These are phyloP conservation scores for Phytophthora sp. DNA, from an alignment of 352 stramenopile genomes.

Conservation along the genomic window DNA sequence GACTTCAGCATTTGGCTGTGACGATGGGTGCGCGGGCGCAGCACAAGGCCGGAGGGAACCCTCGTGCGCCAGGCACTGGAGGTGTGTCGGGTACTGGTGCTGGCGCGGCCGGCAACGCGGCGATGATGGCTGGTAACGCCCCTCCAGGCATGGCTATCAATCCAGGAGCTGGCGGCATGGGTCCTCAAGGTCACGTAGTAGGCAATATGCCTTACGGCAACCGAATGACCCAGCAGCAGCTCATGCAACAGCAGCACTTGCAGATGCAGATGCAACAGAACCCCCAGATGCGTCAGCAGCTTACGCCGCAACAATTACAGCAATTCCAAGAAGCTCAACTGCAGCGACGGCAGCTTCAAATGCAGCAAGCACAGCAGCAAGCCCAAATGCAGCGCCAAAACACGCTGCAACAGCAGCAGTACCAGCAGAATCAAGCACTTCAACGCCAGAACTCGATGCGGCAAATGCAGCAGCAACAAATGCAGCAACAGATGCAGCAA, in stretches of 20 bases:
- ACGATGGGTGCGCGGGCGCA: constrained; percentile 87
- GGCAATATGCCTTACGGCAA: constrained; percentile 77
- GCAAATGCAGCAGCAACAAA: constrained; percentile 68
- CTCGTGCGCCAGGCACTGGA: constrained; percentile 45
- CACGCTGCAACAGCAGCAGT: constrained; percentile 62
- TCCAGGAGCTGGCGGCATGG: constrained; percentile 56
- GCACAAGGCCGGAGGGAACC: constrained; percentile 70
- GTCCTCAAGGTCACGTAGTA: constrained; percentile 62
- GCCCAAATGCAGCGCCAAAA: constrained; percentile 69
- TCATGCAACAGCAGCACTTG: constrained; percentile 77
- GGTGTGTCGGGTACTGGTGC: constrained; percentile 35
- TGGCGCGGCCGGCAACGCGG: constrained; percentile 35
- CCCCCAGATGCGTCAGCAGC: constrained; percentile 80
- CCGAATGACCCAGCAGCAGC: constrained; percentile 83
- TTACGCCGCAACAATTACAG: constrained; percentile 82
- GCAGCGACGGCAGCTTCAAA: constrained; percentile 74
- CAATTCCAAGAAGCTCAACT: constrained; percentile 78
- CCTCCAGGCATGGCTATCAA: constrained; percentile 62
- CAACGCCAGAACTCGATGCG: constrained; percentile 64
- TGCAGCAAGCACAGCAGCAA: constrained; percentile 65
- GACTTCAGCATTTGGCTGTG: constrained; percentile 96
- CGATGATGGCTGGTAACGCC: constrained; percentile 55
- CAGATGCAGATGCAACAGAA: constrained; percentile 88
- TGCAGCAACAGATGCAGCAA: constrained; percentile 63
- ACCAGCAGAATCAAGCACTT: constrained; percentile 54